These are phyloP conservation scores for Reutealis trisperma DNA, from an alignment of 345 rosid species.

Conservation along the genomic window DNA sequence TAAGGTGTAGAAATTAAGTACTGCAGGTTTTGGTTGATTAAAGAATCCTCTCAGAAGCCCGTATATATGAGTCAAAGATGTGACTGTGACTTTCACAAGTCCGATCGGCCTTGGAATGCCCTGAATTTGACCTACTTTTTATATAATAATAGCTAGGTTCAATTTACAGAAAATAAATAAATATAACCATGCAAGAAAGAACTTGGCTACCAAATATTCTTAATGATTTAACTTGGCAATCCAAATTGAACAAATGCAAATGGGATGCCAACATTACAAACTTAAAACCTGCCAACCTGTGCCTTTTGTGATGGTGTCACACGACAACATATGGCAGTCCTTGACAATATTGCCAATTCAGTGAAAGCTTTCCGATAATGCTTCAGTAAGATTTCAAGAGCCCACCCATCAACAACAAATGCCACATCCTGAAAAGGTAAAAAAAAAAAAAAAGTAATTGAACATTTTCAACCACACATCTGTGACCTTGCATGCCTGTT, in stretches of 20 bases:
- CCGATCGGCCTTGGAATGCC: background rate
- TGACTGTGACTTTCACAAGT: too few species aligned
- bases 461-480: too few species aligned
- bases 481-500: too few species aligned
- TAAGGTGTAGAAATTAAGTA: too few species aligned
- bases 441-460: too few species aligned
- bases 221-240: conserved; percentile 1
- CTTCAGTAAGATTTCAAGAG: conserved; percentile 90
- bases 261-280: background rate
- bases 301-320: conserved; percentile 99
- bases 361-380: conserved; percentile 80
- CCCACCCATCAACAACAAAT: conserved; percentile 97
- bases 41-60: too few species aligned
- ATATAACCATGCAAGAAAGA: background rate
- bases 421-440: conserved; percentile 71
- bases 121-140: background rate
- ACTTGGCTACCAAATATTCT: background rate
- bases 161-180: background rate
- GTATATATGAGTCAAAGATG: too few species aligned
- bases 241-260: background rate
- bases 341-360: conserved; percentile 87
- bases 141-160: background rate
- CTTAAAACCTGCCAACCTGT: conserved; percentile 56
- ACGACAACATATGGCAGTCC: conserved; percentile 98
- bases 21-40: too few species aligned